Evolutionary conservation across 257 asterid genomes (phyloP).

Genomic region (Orobanche coerulescens): DNA sequence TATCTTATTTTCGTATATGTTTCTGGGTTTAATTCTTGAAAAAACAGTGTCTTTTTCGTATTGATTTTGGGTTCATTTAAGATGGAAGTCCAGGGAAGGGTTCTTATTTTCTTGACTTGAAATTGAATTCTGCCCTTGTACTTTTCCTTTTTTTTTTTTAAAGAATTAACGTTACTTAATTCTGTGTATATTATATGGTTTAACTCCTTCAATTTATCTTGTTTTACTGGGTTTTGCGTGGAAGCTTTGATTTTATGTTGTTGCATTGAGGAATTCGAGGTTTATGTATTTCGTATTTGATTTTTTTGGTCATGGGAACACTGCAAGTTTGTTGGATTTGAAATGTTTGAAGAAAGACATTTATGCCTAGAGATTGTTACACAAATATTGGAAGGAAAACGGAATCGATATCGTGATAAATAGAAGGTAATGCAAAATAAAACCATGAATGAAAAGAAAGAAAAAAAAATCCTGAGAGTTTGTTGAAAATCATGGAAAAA

Average conservation of each 20-base stretch:
- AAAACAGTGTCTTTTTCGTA: background rate
- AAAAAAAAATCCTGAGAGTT: background rate
- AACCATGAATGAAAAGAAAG: slow-evolving; percentile 7
- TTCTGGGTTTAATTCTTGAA: slow-evolving; percentile 17
- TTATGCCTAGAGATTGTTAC: background rate
- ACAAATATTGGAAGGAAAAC: background rate
- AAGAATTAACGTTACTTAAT: background rate
- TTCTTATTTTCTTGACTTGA: background rate
- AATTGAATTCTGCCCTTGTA: slow-evolving; percentile 5
- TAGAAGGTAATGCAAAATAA: background rate
- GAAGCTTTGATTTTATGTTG: slow-evolving; percentile 12
- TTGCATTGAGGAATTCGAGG: slow-evolving; percentile 24
- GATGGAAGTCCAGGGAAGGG: background rate
- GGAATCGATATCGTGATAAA: background rate
- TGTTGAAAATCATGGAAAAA: slow-evolving; percentile 3
- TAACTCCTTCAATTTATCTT: background rate
- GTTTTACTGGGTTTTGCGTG: slow-evolving; percentile 2
- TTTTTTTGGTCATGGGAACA: slow-evolving; percentile 12
- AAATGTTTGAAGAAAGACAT: background rate
- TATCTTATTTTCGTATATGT: background rate
- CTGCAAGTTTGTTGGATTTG: background rate
- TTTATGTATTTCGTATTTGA: background rate
- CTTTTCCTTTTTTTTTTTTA: background rate
- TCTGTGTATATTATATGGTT: background rate
- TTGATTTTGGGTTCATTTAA: slow-evolving; percentile 14